These are phyloP conservation scores for Ustilago loliicola DNA, from an alignment of 1,284 basidiomycete genomes.

Conservation along the genomic window DNA sequence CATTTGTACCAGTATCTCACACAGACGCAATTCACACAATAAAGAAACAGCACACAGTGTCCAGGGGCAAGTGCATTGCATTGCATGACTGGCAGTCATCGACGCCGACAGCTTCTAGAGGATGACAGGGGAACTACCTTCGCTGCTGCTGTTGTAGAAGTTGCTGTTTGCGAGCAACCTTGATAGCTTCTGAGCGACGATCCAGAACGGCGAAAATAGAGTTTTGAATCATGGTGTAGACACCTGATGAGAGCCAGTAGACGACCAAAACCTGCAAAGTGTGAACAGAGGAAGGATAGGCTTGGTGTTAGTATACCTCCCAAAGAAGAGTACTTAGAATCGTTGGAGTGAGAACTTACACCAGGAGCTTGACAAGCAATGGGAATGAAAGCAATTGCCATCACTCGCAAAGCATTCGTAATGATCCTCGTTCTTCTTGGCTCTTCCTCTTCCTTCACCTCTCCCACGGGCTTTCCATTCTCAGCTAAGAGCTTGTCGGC, in stretches of 20 bases:
- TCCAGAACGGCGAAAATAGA: slow-evolving; percentile 75
- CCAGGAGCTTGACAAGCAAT: slow-evolving; percentile 83
- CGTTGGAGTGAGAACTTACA: slow-evolving; percentile 73
- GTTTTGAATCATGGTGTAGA: slow-evolving; percentile 83
- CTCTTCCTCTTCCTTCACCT: slow-evolving; percentile 43
- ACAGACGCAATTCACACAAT: slow-evolving; percentile 1
- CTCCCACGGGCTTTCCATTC: background rate
- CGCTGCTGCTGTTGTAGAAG: slow-evolving; percentile 33
- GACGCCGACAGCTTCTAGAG: background rate
- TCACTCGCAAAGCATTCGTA: slow-evolving; percentile 76
- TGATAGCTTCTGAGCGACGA: slow-evolving; percentile 48
- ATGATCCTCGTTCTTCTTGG: slow-evolving; percentile 73
- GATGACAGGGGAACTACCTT: background rate
- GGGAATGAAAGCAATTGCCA: slow-evolving; percentile 81
- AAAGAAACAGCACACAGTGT: background rate
- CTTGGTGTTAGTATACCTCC: background rate
- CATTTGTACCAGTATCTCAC: slow-evolving; percentile 29
- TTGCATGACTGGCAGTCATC: background rate
- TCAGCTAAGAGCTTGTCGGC: slow-evolving; percentile 28
- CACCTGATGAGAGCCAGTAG: slow-evolving; percentile 86
- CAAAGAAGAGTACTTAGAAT: background rate
- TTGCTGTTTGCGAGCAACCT: slow-evolving; percentile 31
- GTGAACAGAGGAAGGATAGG: background rate
- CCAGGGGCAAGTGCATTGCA: background rate
- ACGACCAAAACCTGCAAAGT: slow-evolving; percentile 79